These are phyloP conservation scores for Metschnikowia santaceciliae DNA, from an alignment of 805 yeast species.

Conservation along the genomic window DNA sequence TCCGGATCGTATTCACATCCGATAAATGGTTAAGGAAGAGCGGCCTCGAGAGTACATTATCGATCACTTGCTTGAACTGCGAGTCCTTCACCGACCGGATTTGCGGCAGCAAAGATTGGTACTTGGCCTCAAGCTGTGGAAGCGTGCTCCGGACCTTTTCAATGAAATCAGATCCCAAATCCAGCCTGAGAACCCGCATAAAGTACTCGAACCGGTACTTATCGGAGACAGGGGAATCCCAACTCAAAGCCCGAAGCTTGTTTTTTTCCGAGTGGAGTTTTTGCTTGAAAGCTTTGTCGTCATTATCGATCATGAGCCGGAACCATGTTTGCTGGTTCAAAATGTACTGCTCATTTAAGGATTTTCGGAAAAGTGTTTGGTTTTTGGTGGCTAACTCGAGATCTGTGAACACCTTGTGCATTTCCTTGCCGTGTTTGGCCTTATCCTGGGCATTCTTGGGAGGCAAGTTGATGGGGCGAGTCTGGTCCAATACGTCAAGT, in stretches of 20 bases:
- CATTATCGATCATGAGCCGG: slow-evolving; percentile 18
- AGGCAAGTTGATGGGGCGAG: slow-evolving; percentile 71
- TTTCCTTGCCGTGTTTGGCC: slow-evolving; percentile 52
- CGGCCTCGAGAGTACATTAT: slow-evolving; percentile 26
- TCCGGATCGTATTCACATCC: not conserved
- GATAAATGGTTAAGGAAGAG: slow-evolving; percentile 23
- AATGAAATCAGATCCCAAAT: slow-evolving; percentile 16
- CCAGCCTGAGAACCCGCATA: slow-evolving; percentile 21
- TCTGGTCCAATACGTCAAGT: slow-evolving; percentile 48
- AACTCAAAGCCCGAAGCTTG: slow-evolving; percentile 28
- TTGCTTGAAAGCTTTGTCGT: slow-evolving; percentile 23
- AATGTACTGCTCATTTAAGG: slow-evolving; percentile 16
- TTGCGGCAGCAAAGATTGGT: slow-evolving; percentile 23
- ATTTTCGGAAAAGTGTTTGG: slow-evolving; percentile 19
- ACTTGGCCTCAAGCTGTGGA: slow-evolving; percentile 20
- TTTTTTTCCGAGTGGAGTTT: slow-evolving; percentile 27
- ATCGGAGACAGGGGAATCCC: slow-evolving; percentile 35
- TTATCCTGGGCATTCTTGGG: slow-evolving; percentile 56
- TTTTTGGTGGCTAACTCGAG: slow-evolving; percentile 30
- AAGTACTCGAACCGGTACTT: slow-evolving; percentile 27
- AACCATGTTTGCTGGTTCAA: slow-evolving; percentile 29
- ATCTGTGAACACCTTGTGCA: slow-evolving; percentile 42
- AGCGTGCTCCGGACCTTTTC: slow-evolving; percentile 20
- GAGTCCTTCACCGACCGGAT: slow-evolving; percentile 28
- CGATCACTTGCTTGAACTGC: slow-evolving; percentile 30